Evolutionary conservation across 2,329 filamentous ascomycete genomes (phyloP).

Genomic region (Cordyceps farinosa): DNA sequence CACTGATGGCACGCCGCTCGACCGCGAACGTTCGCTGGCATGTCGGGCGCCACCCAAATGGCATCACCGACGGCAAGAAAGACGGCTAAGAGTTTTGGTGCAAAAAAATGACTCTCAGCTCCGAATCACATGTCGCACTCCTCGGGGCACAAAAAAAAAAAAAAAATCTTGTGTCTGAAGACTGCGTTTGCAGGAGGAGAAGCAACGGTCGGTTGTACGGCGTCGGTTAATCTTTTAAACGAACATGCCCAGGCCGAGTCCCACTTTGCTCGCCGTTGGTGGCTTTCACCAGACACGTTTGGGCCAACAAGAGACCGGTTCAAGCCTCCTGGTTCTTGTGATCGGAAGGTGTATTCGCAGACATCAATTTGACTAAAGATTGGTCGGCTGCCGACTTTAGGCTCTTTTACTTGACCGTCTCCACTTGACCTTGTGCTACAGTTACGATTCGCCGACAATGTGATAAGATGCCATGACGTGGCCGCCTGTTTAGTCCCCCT

Average conservation of each 20-base stretch:
- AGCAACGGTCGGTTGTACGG: too few species aligned
- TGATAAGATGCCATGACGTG: too few species aligned
- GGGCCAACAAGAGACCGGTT: too few species aligned
- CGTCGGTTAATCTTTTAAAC: constrained; percentile 5
- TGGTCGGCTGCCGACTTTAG: too few species aligned
- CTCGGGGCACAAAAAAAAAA: too few species aligned
- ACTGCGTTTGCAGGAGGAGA: not conserved
- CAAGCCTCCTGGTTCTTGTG: too few species aligned
- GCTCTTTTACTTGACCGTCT: too few species aligned
- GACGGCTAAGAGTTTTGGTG: not conserved
- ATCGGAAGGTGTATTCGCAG: too few species aligned
- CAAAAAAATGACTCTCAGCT: not conserved
- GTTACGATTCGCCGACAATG: too few species aligned
- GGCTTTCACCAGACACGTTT: not conserved
- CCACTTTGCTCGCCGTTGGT: not conserved
- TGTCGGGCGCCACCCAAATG: not conserved
- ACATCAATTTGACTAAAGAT: too few species aligned
- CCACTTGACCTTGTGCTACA: too few species aligned
- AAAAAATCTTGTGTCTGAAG: not conserved
- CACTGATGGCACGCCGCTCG: constrained; percentile 23
- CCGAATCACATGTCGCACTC: not conserved
- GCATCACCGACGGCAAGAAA: not conserved
- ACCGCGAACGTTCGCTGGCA: constrained; percentile 18
- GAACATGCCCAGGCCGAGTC: not conserved
- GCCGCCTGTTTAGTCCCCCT: too few species aligned